phyloP scores from a whole-genome alignment of 2,329 filamentous ascomycete species.

The Alternaria conjuncta region DNA sequence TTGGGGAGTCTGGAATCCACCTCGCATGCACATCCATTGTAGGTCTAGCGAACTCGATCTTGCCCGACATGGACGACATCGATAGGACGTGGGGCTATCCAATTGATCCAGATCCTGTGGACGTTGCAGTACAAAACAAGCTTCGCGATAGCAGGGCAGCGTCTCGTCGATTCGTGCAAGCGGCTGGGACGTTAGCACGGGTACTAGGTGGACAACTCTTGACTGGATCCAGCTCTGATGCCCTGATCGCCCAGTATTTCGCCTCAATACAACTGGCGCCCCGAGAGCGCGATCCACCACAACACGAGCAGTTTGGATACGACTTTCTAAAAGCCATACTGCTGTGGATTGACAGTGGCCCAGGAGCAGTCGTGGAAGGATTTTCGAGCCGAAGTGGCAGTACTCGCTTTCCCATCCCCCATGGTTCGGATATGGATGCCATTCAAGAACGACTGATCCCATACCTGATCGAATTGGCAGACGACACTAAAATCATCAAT shows the following conservation, averaged over 20 bases:
- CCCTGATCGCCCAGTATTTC: conserved; percentile 54
- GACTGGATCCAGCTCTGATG: conserved; percentile 49
- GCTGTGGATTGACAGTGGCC: conserved; percentile 67
- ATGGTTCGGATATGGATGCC: conserved; percentile 57
- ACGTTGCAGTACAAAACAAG: conserved; percentile 62
- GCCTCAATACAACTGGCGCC: conserved; percentile 56
- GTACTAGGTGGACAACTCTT: conserved; percentile 62
- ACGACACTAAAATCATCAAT: conserved; percentile 59
- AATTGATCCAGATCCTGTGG: conserved; percentile 59
- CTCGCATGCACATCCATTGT: conserved; percentile 51
- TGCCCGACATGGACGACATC: conserved; percentile 64
- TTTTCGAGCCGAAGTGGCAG: conserved; percentile 59
- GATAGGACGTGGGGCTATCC: conserved; percentile 66
- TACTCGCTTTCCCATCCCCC: conserved; percentile 60
- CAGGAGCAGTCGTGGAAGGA: conserved; percentile 60
- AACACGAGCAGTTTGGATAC: conserved; percentile 63
- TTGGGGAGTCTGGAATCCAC: conserved; percentile 47
- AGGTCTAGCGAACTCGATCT: conserved; percentile 49
- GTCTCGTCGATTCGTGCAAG: conserved; percentile 67
- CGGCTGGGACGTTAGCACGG: conserved; percentile 63
- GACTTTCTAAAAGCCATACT: conserved; percentile 70
- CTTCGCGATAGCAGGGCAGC: conserved; percentile 63
- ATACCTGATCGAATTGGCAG: conserved; percentile 63
- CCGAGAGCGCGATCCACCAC: conserved; percentile 40
- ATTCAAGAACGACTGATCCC: conserved; percentile 65